Percentiles rank a stretch among this genome's conserved stretches.
Conservation (phyloP, 805 yeast genomes). For the Hanseniaspora pseudoguilliermondii region DNA sequence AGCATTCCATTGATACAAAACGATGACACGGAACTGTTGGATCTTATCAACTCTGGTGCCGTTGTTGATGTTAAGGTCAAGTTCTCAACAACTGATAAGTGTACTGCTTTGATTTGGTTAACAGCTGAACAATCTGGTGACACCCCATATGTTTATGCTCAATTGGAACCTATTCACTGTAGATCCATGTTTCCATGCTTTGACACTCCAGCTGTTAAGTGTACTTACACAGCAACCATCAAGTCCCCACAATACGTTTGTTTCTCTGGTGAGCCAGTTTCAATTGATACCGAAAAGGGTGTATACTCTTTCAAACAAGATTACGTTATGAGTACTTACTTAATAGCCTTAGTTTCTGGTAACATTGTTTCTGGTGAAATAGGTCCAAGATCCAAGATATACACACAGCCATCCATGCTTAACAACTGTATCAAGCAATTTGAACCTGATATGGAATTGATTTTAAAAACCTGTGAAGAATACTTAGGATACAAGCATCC, state of each 20-base stretch:
- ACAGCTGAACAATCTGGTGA: slow-evolving; percentile 65
- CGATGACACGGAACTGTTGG: slow-evolving; percentile 5
- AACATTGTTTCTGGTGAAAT: slow-evolving; percentile 52
- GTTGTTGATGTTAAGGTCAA: slow-evolving; percentile 29
- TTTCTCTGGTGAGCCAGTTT: slow-evolving; percentile 49
- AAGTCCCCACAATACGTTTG: slow-evolving; percentile 56
- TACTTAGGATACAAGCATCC: slow-evolving; percentile 61
- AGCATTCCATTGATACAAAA: slow-evolving; percentile 22
- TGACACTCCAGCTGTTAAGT: slow-evolving; percentile 78
- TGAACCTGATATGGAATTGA: slow-evolving; percentile 65
- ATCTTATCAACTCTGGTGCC: slow-evolving; percentile 8
- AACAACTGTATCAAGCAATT: slow-evolving; percentile 67
- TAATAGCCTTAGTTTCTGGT: slow-evolving; percentile 78
- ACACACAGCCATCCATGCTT: slow-evolving; percentile 60
- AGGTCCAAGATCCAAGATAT: slow-evolving; percentile 80
- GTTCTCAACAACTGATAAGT: slow-evolving; percentile 58
- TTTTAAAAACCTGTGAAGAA: slow-evolving; percentile 64
- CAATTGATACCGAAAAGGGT: slow-evolving; percentile 13
- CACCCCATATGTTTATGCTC: slow-evolving; percentile 60
- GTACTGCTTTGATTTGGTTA: slow-evolving; percentile 82
- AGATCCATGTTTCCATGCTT: slow-evolving; percentile 79
- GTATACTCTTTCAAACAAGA: slow-evolving; percentile 51
- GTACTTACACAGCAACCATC: slow-evolving; percentile 46
- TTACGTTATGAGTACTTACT: slow-evolving; percentile 74
- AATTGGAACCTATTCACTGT: slow-evolving; percentile 85